Conservation (phyloP, 2,329 filamentous ascomycete species). For the Ophiosphaerella herpotricha region DNA sequence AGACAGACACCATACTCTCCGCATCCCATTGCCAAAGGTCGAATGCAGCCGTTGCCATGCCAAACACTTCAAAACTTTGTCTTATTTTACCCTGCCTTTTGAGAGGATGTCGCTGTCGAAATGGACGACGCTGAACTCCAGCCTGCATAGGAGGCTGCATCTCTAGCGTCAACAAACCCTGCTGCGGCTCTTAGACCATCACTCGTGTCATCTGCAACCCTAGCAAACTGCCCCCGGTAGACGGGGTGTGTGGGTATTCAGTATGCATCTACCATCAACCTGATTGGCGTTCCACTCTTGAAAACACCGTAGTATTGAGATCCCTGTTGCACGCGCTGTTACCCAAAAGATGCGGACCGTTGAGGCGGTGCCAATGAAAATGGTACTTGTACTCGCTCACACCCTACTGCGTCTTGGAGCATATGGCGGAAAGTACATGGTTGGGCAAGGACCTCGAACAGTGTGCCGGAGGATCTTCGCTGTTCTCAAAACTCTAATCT, state of each 20-base stretch:
- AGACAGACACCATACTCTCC: background rate
- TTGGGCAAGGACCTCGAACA: no score
- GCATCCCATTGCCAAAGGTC: constrained; percentile 2
- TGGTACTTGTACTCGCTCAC: constrained; percentile 32
- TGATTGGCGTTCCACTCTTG: constrained; percentile 32
- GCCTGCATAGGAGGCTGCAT: constrained; percentile 21
- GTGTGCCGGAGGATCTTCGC: no score
- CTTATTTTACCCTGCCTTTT: background rate
- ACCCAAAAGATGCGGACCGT: constrained; percentile 27
- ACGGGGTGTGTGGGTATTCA: constrained; percentile 5
- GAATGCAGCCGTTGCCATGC: constrained; percentile 1
- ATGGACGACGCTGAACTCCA: background rate
- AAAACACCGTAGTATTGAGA: constrained; percentile 27
- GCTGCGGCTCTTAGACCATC: constrained; percentile 13
- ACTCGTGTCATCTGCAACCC: background rate
- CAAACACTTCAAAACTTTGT: background rate
- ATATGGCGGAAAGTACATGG: no score
- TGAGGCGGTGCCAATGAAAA: constrained; percentile 15
- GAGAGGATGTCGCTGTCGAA: constrained; percentile 4
- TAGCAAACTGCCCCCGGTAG: constrained; percentile 1
- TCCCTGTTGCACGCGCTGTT: constrained; percentile 25
- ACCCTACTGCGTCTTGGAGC: constrained; percentile 6
- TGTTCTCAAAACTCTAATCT: no score
- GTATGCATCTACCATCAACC: constrained; percentile 9
- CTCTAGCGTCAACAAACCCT: constrained; percentile 6